phyloP scores from a whole-genome alignment of 805 yeast genomes.

The Cyberlindnera xylosilytica region DNA sequence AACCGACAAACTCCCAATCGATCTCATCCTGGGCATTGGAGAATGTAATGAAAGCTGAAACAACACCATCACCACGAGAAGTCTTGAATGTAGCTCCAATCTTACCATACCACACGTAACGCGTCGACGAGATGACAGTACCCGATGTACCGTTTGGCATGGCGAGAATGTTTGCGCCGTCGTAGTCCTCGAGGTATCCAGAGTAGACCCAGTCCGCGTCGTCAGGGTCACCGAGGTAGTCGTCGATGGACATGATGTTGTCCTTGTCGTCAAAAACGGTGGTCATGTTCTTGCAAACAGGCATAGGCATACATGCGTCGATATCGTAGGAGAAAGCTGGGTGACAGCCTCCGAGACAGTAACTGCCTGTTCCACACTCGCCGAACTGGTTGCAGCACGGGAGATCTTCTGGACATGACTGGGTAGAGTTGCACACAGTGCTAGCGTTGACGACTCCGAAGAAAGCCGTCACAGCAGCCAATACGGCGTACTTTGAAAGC shows the following conservation, averaged over 20 bases:
- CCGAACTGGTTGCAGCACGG: constrained; percentile 91
- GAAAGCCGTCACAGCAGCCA: constrained; percentile 1
- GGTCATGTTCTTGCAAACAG: constrained; percentile 54
- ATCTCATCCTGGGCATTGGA: constrained; percentile 89
- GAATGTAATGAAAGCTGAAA: constrained; percentile 75
- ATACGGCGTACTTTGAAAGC: constrained; percentile 1
- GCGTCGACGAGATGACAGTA: constrained; percentile 75
- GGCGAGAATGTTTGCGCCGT: constrained; percentile 59
- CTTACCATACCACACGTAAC: constrained; percentile 86
- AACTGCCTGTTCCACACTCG: constrained; percentile 69
- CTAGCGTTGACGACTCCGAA: constrained; percentile 1
- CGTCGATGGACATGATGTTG: constrained; percentile 22
- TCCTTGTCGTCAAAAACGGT: constrained; percentile 40
- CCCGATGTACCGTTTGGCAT: constrained; percentile 79
- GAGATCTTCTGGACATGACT: constrained; percentile 65
- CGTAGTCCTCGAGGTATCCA: constrained; percentile 54
- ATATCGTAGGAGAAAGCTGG: constrained; percentile 38
- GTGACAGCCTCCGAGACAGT: constrained; percentile 88
- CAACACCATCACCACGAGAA: constrained; percentile 78
- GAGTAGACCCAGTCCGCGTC: constrained; percentile 64
- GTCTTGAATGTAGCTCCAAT: constrained; percentile 66
- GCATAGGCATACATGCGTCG: constrained; percentile 82
- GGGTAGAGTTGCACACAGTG: constrained; percentile 48
- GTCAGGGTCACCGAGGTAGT: constrained; percentile 62
- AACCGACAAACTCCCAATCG: constrained; percentile 85